Conservation (phyloP, 108 stramenopile species). For the Epithemia pelagica region DNA sequence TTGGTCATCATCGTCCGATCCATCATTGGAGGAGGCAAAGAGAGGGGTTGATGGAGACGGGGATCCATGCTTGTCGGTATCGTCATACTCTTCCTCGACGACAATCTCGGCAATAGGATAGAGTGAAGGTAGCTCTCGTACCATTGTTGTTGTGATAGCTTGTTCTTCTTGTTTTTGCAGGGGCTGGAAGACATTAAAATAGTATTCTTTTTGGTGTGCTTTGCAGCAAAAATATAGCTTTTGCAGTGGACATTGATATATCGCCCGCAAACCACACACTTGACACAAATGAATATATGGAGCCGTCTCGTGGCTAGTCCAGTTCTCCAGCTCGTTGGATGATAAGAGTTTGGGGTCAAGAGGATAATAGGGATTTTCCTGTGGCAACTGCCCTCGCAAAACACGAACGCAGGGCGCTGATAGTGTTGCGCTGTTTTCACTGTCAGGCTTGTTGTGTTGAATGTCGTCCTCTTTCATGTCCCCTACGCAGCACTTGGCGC, state of each 20-base stretch:
- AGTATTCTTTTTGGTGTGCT: slow-evolving; percentile 73
- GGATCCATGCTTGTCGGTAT: background rate
- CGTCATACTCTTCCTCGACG: slow-evolving; percentile 73
- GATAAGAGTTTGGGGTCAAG: slow-evolving; percentile 17
- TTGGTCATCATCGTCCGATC: slow-evolving; percentile 44
- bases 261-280: slow-evolving; percentile 60
- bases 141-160: background rate
- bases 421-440: too few relatives aligned
- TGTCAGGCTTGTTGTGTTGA: background rate
- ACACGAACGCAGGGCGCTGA: slow-evolving; percentile 37
- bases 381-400: slow-evolving; percentile 58
- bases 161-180: slow-evolving; percentile 1
- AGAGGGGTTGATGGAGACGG: background rate
- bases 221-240: slow-evolving; percentile 50
- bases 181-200: slow-evolving; percentile 26
- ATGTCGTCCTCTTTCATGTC: background rate
- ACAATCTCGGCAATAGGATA: slow-evolving; percentile 65
- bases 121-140: slow-evolving; percentile 53
- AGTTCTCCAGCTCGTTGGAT: slow-evolving; percentile 22
- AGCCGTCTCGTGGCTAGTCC: slow-evolving; percentile 49
- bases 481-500: slow-evolving; percentile 44
- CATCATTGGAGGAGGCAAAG: slow-evolving; percentile 1
- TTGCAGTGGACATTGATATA: slow-evolving; percentile 64
- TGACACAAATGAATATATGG: slow-evolving; percentile 55
- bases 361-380: slow-evolving; percentile 71